Evolutionary conservation across 2,329 filamentous ascomycete species (phyloP).

Genomic region (Claviceps paspali): DNA sequence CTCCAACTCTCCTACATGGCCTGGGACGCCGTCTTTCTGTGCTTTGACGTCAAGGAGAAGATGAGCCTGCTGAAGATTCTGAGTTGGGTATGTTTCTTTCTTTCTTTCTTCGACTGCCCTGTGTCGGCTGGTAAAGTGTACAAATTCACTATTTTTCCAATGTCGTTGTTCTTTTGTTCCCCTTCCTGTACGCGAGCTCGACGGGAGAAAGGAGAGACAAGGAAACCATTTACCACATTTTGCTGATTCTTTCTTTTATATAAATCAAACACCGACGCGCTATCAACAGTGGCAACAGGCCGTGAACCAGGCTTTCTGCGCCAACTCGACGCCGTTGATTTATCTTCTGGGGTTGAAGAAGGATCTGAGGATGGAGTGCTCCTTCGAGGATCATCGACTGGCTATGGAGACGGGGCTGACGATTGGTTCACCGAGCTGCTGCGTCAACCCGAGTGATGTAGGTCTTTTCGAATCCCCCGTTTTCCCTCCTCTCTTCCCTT

Average conservation of each 20-base stretch:
- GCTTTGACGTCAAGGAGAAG: constrained; percentile 22
- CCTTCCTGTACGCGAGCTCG: background rate
- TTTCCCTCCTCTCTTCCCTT: background rate
- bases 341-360: constrained; percentile 22
- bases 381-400: constrained; percentile 5
- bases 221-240: background rate
- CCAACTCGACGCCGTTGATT: constrained; percentile 11
- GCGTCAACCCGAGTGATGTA: constrained; percentile 17
- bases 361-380: constrained; percentile 12
- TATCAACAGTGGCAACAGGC: constrained; percentile 12
- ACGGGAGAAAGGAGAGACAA: background rate
- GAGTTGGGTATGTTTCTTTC: constrained; percentile 17
- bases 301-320: background rate
- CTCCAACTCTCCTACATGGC: constrained; percentile 19
- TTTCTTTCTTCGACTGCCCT: too few species aligned
- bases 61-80: constrained; percentile 19
- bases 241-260: too few species aligned
- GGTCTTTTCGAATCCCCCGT: background rate
- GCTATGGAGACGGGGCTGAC: constrained; percentile 1
- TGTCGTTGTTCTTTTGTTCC: background rate
- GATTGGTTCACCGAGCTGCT: constrained; percentile 12
- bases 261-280: too few species aligned
- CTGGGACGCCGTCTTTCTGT: constrained; percentile 24
- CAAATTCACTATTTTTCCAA: too few species aligned
- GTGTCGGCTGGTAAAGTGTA: too few species aligned